Evolutionary conservation across 2,329 filamentous ascomycete species (phyloP).

Genomic region (Myrmaecium sp.): DNA sequence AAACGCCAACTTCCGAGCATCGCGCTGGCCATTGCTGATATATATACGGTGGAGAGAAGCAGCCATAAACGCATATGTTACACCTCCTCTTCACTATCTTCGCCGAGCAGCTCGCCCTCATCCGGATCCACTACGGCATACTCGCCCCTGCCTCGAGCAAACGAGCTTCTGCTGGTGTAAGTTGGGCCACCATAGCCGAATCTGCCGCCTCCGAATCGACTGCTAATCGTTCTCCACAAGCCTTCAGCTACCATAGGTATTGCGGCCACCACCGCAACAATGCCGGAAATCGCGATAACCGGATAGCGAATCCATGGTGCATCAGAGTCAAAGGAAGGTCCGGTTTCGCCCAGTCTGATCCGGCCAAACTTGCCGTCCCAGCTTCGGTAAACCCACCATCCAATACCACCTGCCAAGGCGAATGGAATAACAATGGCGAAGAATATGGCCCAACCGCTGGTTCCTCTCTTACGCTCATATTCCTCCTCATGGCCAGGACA

Average conservation of each 20-base stretch:
- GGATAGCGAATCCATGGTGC: slow-evolving; percentile 69
- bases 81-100: slow-evolving; percentile 83
- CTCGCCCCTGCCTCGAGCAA: slow-evolving; percentile 72
- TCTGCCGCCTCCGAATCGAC: slow-evolving; percentile 32
- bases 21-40: background rate
- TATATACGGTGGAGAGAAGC: background rate
- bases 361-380: slow-evolving; percentile 86
- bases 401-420: slow-evolving; percentile 49
- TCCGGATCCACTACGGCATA: slow-evolving; percentile 83
- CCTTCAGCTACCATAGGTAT: slow-evolving; percentile 54
- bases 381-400: slow-evolving; percentile 71
- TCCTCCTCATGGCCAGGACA: slow-evolving; percentile 74
- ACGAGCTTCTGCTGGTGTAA: slow-evolving; percentile 79
- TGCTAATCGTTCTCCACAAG: slow-evolving; percentile 49
- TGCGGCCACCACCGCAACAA: slow-evolving; percentile 38
- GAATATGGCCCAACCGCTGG: slow-evolving; percentile 61
- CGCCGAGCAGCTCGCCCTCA: slow-evolving; percentile 83
- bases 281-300: slow-evolving; percentile 27
- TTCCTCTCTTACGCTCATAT: slow-evolving; percentile 54
- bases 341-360: slow-evolving; percentile 61
- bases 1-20: too few species aligned
- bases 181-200: slow-evolving; percentile 41
- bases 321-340: slow-evolving; percentile 43
- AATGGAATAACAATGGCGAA: slow-evolving; percentile 70
- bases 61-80: slow-evolving; percentile 17